phyloP scores from a whole-genome alignment of 2,329 filamentous ascomycete genomes.

The Pseudopyricularia javanii region DNA sequence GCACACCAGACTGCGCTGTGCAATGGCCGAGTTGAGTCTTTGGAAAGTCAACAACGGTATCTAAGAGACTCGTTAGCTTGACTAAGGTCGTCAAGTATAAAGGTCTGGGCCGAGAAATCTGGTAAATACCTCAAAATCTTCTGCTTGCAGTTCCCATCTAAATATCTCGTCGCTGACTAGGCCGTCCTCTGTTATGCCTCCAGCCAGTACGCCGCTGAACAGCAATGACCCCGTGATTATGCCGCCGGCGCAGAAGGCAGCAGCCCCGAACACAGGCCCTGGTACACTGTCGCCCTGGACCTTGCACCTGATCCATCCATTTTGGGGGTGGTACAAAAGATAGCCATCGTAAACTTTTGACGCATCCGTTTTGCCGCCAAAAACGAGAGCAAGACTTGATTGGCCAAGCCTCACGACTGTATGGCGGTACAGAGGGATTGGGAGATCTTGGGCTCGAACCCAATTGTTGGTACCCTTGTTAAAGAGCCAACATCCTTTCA shows the following conservation, averaged over 20 bases:
- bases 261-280: conserved; percentile 29
- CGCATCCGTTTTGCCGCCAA: conserved; percentile 47
- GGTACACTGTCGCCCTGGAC: conserved; percentile 20
- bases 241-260: conserved; percentile 16
- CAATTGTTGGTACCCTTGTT: conserved; percentile 41
- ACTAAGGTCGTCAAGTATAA: no score
- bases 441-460: conserved; percentile 53
- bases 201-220: conserved; percentile 52
- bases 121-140: conserved; percentile 12
- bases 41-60: background rate
- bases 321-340: conserved; percentile 35
- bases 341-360: conserved; percentile 35
- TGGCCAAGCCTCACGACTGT: conserved; percentile 39
- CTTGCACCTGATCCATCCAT: conserved; percentile 33
- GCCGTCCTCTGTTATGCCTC: conserved; percentile 58
- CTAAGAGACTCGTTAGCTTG: background rate
- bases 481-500: conserved; percentile 67
- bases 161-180: conserved; percentile 50
- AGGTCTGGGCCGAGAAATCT: no score
- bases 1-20: conserved; percentile 4
- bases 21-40: background rate
- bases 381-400: conserved; percentile 41
- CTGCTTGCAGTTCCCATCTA: conserved; percentile 44
- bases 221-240: conserved; percentile 13
- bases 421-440: conserved; percentile 64